Conservation (phyloP, 176 grass and related monocot genomes). For the Miscanthus lutarioriparius region DNA sequence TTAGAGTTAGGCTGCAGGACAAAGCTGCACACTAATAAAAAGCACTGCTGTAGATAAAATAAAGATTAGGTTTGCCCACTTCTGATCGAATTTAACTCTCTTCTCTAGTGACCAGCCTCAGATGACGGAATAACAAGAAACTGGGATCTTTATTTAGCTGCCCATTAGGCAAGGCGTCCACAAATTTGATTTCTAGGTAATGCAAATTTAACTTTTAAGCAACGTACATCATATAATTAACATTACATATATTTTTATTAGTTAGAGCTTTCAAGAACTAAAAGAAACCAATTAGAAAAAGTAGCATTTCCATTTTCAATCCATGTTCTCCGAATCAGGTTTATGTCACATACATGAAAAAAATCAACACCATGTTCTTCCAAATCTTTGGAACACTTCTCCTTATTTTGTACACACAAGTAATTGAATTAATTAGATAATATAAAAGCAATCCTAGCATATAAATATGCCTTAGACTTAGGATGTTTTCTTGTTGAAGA, state of each 20-base stretch:
- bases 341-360: background rate
- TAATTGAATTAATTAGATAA: background rate
- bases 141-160: background rate
- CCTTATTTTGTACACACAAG: conserved; percentile 14
- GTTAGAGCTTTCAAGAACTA: conserved; percentile 17
- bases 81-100: background rate
- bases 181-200: conserved; percentile 2
- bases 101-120: background rate
- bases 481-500: conserved; percentile 9
- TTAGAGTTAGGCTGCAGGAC: conserved; percentile 4
- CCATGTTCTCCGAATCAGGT: conserved; percentile 19
- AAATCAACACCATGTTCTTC: background rate
- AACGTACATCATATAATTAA: background rate
- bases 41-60: background rate
- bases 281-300: background rate
- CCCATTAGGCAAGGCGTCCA: background rate
- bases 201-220: conserved; percentile 22
- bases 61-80: background rate
- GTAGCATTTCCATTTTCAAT: conserved; percentile 5
- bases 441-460: conserved; percentile 1
- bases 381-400: background rate
- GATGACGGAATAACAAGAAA: conserved; percentile 30
- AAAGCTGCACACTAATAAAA: conserved; percentile 18
- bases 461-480: conserved; percentile 17
- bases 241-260: background rate